Evolutionary conservation across 768 basidiomycete species (phyloP), one percentile per base, ranked within the genome.

Genomic region (Chalciporus piperatus): DNA sequence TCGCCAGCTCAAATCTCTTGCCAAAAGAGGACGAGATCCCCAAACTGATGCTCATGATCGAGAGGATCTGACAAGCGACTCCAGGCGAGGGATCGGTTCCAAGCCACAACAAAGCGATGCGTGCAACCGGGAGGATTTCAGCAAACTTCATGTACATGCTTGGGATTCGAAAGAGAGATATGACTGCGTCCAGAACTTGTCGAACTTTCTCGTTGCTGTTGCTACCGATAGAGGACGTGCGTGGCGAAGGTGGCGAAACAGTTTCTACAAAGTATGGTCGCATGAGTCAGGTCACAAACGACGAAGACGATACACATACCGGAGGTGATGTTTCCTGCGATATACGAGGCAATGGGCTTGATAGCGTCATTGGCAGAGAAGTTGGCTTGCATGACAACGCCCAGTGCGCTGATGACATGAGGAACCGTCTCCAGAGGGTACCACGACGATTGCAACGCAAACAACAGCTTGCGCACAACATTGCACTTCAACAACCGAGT

Each of bases 281-380:
- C 1, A 22, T 23, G 11, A 33, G 39, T 41, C 44, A 7, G 19
- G 46, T 28, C n/a, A 28, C 4, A 27, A 6, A 22, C 35, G 32
- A 46, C 4, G 42, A 19, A 33, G 16, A 39, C 17, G 25, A 1
- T 27, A 27, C 6, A 59, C 80, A 49, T 48, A 89, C 89, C 76
- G 63, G 80, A 78, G 54, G 87, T 81, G 12, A 94, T 67, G 62
- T 88, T 87, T 0, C 92, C 89, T 2, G 91, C 89, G 8, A 96
- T 72, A 65, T 90, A 96, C 0, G 92, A 87, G 4, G 92, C 82
- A 1, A 94, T 69, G 0, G 95, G 93, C 62, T 93, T 96, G 60
- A 96, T 87, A 0, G 79, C 75, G 43, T 87, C 85, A 23, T 88
- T 87, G 37, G 81, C 77, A 3, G 81, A 78, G 59, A 90, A 92